These are phyloP conservation scores for Microdochium trichocladiopsis DNA, from an alignment of 2,329 filamentous ascomycete species.

Conservation along the genomic window DNA sequence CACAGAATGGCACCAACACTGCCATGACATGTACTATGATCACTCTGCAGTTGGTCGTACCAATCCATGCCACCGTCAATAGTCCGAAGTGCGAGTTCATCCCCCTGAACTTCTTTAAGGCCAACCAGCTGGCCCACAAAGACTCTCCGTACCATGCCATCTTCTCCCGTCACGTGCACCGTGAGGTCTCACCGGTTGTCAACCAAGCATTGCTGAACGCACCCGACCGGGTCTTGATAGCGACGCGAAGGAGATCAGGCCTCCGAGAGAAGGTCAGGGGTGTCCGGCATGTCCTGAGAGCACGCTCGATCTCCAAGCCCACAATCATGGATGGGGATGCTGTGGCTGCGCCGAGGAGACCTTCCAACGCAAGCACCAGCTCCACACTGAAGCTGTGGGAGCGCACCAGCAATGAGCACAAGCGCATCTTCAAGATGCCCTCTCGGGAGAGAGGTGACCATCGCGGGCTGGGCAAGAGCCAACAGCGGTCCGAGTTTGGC, in stretches of 20 bases:
- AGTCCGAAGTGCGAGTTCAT: slow-evolving; percentile 49
- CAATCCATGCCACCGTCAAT: slow-evolving; percentile 47
- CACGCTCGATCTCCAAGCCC: neutral
- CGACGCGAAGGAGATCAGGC: neutral
- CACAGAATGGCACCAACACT: slow-evolving; percentile 6
- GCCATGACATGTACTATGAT: slow-evolving; percentile 30
- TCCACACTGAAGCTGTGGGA: slow-evolving; percentile 26
- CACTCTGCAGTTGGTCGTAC: slow-evolving; percentile 54
- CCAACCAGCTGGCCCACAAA: slow-evolving; percentile 55
- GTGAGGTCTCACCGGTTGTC: slow-evolving; percentile 49
- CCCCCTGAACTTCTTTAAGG: slow-evolving; percentile 58
- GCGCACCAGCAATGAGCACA: slow-evolving; percentile 1
- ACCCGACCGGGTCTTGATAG: neutral
- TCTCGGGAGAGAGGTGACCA: slow-evolving; percentile 5
- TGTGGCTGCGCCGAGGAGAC: neutral
- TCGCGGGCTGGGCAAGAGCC: slow-evolving; percentile 8
- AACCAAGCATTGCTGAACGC: slow-evolving; percentile 14
- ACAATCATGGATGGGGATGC: neutral
- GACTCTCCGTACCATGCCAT: slow-evolving; percentile 46
- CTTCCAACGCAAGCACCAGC: neutral
- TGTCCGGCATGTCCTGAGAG: neutral
- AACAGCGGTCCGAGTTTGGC: slow-evolving; percentile 26
- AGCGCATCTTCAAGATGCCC: slow-evolving; percentile 1
- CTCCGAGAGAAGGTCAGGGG: neutral
- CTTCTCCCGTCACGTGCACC: slow-evolving; percentile 53